phyloP scores from a whole-genome alignment of 805 yeast species.

The Scheffersomyces spartinae region DNA sequence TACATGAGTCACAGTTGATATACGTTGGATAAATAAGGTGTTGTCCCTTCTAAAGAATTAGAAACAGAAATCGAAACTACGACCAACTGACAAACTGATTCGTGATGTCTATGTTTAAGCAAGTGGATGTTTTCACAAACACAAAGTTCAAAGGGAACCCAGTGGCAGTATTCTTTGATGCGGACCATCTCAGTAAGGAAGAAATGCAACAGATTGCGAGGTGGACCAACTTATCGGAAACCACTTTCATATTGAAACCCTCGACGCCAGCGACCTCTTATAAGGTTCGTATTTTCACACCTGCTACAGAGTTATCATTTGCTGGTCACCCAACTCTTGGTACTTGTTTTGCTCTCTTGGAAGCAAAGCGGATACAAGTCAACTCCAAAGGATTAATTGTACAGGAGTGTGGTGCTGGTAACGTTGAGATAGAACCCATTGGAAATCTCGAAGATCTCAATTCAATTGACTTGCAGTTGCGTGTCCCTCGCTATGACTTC shows the following conservation, averaged over 20 bases:
- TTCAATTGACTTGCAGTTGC: slow-evolving; percentile 19
- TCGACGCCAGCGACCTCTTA: slow-evolving; percentile 31
- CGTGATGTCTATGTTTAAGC: too few relatives aligned
- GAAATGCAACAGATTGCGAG: slow-evolving; percentile 37
- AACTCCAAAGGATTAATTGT: slow-evolving; percentile 14
- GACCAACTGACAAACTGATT: too few relatives aligned
- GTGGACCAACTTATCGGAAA: slow-evolving; percentile 55
- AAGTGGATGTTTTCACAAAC: slow-evolving; percentile 33
- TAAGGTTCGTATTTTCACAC: slow-evolving; percentile 38
- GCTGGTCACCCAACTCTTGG: slow-evolving; percentile 61
- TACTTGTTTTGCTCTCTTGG: slow-evolving; percentile 33
- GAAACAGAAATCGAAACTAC: too few relatives aligned
- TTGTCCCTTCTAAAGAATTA: too few relatives aligned
- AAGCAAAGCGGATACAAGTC: slow-evolving; percentile 21
- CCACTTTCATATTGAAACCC: slow-evolving; percentile 38
- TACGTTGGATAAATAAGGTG: too few relatives aligned
- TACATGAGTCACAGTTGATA: too few relatives aligned
- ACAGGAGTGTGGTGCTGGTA: slow-evolving; percentile 38
- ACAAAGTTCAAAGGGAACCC: slow-evolving; percentile 38
- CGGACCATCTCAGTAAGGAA: slow-evolving; percentile 22
- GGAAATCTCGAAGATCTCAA: slow-evolving; percentile 6
- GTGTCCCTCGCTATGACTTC: slow-evolving; percentile 8
- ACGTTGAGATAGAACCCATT: slow-evolving; percentile 22
- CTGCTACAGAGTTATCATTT: slow-evolving; percentile 39
- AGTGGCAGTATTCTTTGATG: slow-evolving; percentile 40